Base-by-base conservation (phyloP, 345 rosid genomes). In the Firmiana major region DNA sequence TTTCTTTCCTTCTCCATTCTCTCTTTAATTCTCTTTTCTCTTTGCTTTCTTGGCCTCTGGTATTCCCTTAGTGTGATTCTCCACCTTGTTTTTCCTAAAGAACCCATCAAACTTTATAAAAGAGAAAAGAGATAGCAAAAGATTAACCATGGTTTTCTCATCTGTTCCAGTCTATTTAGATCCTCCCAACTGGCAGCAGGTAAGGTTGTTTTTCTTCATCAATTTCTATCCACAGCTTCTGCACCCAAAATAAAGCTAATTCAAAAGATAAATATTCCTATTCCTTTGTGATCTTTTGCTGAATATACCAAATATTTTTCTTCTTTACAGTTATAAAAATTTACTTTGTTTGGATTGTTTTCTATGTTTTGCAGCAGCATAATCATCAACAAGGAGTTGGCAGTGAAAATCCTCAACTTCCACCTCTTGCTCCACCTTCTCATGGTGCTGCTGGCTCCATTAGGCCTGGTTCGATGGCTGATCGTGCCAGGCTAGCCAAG, bases 141-240 rank as follows among this genome's bases (percentile, higher is more conserved):
- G 74, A 81, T 59, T 73, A 84, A 85, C 86, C 81, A 92, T 90
- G 97, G 88, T 82, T 81, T 92, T 89, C 83, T 84, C 97, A 67
- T 89, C 97, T 12, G 83, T 81, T 87, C 89, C 90, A 75, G 76
- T 89, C 87, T 89, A 87, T 83, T 83, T 87, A 81, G 90, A 89
- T 85, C 87, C 92, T 78, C 86, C 85, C 84, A 86, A 89, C 80
- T 92, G 97, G 94, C 87, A 90, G 51, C 97, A 88, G 93, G 94
- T 90, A 82, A 51, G 66, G 67, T 63, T n/a, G 65, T 76, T 83
- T 71, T 79, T 68, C 74, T 79, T 80, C 78, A 48, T 66, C 79
- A 63, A 76, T 82, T 81, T 82, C 34, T 64, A 42, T 77, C 85
- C 76, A 59, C 74, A 68, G 55, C 71, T 69, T 55, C 22, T 78